Conservation (phyloP, 2,329 filamentous ascomycete genomes). For the Colletotrichum tabaci region DNA sequence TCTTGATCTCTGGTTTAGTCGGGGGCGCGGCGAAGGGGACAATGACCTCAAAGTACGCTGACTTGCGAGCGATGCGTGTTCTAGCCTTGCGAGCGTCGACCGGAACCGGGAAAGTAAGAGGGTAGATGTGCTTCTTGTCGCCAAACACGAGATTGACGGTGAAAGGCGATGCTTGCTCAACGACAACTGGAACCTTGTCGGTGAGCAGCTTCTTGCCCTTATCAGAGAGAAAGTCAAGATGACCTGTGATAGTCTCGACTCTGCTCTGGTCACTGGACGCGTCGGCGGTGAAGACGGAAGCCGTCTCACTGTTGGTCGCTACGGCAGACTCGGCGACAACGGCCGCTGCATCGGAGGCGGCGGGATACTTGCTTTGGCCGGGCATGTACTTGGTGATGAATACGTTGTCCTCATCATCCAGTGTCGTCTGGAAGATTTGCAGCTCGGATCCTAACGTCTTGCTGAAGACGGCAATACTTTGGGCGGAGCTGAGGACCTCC, state of each 20-base stretch:
- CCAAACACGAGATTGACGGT: conserved; percentile 59
- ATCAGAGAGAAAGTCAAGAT: conserved; percentile 55
- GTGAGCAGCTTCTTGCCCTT: conserved; percentile 55
- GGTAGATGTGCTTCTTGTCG: conserved; percentile 48
- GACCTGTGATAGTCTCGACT: conserved; percentile 57
- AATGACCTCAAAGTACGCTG: conserved; percentile 61
- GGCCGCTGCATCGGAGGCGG: conserved; percentile 45
- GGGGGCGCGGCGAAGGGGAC: conserved; percentile 52
- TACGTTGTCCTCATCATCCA: conserved; percentile 50
- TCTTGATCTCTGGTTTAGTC: conserved; percentile 1
- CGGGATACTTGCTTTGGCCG: conserved; percentile 50
- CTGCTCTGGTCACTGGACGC: conserved; percentile 45
- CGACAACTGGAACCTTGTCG: conserved; percentile 54
- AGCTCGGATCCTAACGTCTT: conserved; percentile 47
- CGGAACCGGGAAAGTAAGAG: conserved; percentile 58
- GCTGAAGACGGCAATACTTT: conserved; percentile 46
- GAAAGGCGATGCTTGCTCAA: conserved; percentile 58
- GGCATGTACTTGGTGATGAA: conserved; percentile 57
- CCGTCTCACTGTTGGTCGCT: conserved; percentile 43
- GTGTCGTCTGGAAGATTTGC: conserved; percentile 51
- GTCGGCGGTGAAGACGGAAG: conserved; percentile 47
- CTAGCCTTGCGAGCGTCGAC: conserved; percentile 53
- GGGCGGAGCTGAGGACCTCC: conserved; percentile 47
- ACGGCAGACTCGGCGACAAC: conserved; percentile 43
- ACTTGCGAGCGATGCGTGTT: conserved; percentile 60